Conservation (phyloP, 2,329 filamentous ascomycete genomes). For the Cordyceps fumosorosea region DNA sequence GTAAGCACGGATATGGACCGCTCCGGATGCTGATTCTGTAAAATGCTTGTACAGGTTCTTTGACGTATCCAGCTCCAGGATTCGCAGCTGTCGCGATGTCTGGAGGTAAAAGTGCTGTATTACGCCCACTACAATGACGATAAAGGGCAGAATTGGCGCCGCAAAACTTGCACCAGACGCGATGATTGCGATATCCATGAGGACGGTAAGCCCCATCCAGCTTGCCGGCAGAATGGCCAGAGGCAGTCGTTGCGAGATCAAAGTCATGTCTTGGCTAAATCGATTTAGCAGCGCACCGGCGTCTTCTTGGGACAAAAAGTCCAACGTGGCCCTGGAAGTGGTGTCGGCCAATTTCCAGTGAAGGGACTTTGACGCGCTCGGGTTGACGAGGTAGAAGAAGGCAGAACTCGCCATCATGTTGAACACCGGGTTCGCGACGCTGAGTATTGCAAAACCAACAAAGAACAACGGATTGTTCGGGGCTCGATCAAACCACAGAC, state of each 20-base stretch:
- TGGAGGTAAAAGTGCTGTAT: conserved; percentile 28
- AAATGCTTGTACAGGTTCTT: conserved; percentile 36
- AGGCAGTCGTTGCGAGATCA: conserved; percentile 20
- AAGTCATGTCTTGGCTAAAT: conserved; percentile 33
- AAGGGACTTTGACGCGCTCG: neutral
- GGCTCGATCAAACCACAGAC: neutral
- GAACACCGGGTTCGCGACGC: neutral
- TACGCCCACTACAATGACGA: conserved; percentile 10
- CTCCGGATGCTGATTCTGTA: conserved; percentile 27
- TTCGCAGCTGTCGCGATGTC: conserved; percentile 48
- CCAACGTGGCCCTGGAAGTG: conserved; percentile 29
- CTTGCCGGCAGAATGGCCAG: conserved; percentile 24
- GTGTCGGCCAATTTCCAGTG: neutral
- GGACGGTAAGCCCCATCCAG: conserved; percentile 21
- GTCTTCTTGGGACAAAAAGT: conserved; percentile 35
- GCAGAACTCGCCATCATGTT: neutral
- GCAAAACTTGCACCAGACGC: conserved; percentile 34
- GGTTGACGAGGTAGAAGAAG: neutral
- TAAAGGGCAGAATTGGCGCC: conserved; percentile 35
- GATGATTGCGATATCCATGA: conserved; percentile 23
- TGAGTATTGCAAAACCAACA: neutral
- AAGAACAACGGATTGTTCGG: neutral
- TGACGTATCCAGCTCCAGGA: conserved; percentile 46
- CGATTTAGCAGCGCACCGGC: conserved; percentile 33
- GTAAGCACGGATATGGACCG: conserved; percentile 20